Evolutionary conservation across 306 rosid species (phyloP).

Genomic region (Quercus dentata): DNA sequence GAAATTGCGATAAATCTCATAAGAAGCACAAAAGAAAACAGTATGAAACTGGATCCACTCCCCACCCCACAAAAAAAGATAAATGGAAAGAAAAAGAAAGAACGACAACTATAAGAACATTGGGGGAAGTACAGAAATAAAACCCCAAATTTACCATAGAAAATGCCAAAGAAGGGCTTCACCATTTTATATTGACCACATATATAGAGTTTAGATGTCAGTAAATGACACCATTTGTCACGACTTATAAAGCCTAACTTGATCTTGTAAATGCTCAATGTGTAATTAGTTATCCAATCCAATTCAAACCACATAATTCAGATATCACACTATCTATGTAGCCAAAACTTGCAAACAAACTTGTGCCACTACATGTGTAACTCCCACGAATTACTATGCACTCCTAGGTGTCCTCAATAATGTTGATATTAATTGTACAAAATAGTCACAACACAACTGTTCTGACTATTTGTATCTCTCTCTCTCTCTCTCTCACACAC

Average conservation of each 20-base stretch:
- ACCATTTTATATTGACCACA: not conserved
- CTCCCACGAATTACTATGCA: not conserved
- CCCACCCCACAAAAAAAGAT: not conserved
- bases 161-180: not conserved
- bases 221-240: not conserved
- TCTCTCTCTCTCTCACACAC: no score
- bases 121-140: not conserved
- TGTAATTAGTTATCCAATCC: no score
- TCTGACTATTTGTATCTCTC: no score
- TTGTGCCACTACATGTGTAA: slow-evolving; percentile 5
- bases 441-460: not conserved
- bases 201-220: not conserved
- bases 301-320: no score
- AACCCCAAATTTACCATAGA: not conserved
- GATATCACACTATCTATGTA: not conserved
- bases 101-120: not conserved
- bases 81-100: not conserved
- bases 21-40: not conserved
- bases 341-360: slow-evolving; percentile 9
- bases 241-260: no score
- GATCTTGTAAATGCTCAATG: no score
- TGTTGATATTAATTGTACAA: not conserved
- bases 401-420: not conserved
- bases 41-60: not conserved
- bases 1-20: not conserved